These are phyloP conservation scores for Pseudocercospora cruenta DNA, from an alignment of 2,329 filamentous ascomycete species.

Conservation along the genomic window DNA sequence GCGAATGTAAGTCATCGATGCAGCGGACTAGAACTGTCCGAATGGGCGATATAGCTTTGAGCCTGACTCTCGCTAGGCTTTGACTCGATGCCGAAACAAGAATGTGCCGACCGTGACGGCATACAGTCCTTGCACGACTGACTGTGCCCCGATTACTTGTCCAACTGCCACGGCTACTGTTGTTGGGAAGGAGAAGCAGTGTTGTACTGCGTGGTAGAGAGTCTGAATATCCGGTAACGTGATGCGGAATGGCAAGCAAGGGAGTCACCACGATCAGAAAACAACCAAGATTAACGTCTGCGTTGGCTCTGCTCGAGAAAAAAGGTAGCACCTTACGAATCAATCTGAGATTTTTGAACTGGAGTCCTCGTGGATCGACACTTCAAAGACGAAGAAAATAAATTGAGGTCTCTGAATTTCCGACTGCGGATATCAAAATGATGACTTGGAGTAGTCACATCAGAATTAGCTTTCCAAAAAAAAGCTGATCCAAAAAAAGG, in stretches of 20 bases:
- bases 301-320: no score
- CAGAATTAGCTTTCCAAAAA: no score
- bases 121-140: slow-evolving; percentile 9
- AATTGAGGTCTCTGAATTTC: no score
- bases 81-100: background rate
- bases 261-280: background rate
- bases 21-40: background rate
- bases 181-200: slow-evolving; percentile 8
- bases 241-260: background rate
- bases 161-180: slow-evolving; percentile 20
- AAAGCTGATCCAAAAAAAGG: no score
- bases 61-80: background rate
- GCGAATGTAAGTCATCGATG: background rate
- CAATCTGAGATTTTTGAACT: no score
- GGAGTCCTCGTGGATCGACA: no score
- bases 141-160: slow-evolving; percentile 21
- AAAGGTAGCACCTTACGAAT: no score
- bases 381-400: no score
- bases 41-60: background rate
- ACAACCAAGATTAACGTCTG: no score
- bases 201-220: slow-evolving; percentile 11
- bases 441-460: no score
- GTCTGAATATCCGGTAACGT: background rate
- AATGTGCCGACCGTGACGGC: slow-evolving; percentile 17
- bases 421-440: no score